phyloP scores from a whole-genome alignment of 495 filamentous ascomycete species.

The Penicillium herquei region DNA sequence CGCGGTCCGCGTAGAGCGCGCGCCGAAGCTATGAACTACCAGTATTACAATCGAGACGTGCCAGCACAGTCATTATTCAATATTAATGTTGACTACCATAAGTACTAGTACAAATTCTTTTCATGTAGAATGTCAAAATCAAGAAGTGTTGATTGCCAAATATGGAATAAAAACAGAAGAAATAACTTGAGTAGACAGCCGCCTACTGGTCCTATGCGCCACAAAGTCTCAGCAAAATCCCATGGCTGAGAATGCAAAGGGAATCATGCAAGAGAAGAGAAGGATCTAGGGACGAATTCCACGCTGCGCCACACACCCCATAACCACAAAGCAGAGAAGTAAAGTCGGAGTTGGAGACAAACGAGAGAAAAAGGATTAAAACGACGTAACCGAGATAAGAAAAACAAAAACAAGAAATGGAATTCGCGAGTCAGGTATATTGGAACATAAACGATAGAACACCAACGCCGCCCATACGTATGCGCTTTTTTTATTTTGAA shows the following conservation, averaged over 20 bases:
- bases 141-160: too few species aligned
- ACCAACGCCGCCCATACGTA: conserved; percentile 8
- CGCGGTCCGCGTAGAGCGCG: too few species aligned
- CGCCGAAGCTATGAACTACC: too few species aligned
- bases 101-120: too few species aligned
- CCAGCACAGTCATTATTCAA: too few species aligned
- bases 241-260: not conserved
- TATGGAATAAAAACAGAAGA: too few species aligned
- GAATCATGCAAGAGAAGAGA: not conserved
- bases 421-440: not conserved
- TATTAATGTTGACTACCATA: too few species aligned
- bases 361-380: conserved; percentile 8
- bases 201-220: not conserved
- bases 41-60: too few species aligned
- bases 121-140: too few species aligned
- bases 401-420: not conserved
- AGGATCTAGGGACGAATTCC: not conserved
- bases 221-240: not conserved
- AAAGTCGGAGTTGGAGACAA: not conserved
- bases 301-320: not conserved
- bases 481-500: conserved; percentile 8
- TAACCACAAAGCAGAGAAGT: not conserved
- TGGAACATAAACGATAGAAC: conserved; percentile 3
- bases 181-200: not conserved
- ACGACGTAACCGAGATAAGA: not conserved